These are phyloP conservation scores for Phytophthora fragariaefolia DNA, from an alignment of 352 stramenopile species.

Conservation along the genomic window DNA sequence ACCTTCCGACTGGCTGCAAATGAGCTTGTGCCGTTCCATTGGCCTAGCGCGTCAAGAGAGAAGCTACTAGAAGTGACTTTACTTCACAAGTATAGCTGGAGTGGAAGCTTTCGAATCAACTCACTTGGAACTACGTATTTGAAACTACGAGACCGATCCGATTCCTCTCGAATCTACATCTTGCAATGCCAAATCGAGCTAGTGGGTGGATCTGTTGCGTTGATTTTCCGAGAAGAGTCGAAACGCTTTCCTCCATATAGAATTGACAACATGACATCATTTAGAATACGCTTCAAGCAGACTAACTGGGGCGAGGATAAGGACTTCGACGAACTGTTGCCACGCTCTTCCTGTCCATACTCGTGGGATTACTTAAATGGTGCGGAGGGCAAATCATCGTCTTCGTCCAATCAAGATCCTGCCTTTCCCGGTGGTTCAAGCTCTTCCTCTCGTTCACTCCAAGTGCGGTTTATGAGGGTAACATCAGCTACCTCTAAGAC, in stretches of 20 bases:
- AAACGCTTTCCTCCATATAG: conserved; percentile 89
- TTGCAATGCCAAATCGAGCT: conserved; percentile 89
- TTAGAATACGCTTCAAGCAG: conserved; percentile 89
- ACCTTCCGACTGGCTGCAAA: conserved; percentile 77
- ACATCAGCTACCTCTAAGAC: conserved; percentile 70
- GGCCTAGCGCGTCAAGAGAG: conserved; percentile 73
- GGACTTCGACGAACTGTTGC: conserved; percentile 79
- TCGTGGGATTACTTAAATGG: conserved; percentile 88
- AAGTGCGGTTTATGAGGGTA: conserved; percentile 90
- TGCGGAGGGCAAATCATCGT: conserved; percentile 61
- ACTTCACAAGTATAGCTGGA: conserved; percentile 84
- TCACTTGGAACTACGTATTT: conserved; percentile 88
- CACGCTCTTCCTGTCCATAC: conserved; percentile 80
- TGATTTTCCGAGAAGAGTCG: conserved; percentile 88
- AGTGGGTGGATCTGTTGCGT: conserved; percentile 82
- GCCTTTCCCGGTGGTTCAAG: conserved; percentile 63
- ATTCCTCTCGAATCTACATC: conserved; percentile 86
- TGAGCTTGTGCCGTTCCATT: conserved; percentile 87
- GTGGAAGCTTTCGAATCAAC: conserved; percentile 86
- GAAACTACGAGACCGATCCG: conserved; percentile 78
- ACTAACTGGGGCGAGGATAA: conserved; percentile 73
- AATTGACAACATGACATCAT: conserved; percentile 93
- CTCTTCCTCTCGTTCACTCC: conserved; percentile 68
- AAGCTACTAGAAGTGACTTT: conserved; percentile 89
- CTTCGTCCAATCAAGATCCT: conserved; percentile 67